Base-by-base conservation (phyloP, 352 stramenopile genomes). In the Vaucheria bursata region DNA sequence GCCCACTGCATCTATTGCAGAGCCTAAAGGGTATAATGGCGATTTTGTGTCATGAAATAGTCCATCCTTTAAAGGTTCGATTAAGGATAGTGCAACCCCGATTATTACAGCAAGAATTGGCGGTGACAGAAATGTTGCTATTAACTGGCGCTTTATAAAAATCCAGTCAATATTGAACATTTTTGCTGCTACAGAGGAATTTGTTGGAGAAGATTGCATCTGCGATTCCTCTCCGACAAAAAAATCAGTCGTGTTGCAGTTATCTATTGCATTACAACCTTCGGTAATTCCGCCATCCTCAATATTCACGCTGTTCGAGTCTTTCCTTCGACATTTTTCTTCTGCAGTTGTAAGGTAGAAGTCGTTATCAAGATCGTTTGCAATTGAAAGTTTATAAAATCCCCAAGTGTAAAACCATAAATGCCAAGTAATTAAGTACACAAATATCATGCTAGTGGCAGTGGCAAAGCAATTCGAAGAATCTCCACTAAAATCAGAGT, bases 381-480 rank as follows among this genome's bases (percentile, higher is more conserved):
- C n/a, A n/a, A n/a, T n/a, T n/a, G n/a, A n/a, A n/a, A n/a, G n/a
- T n/a, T n/a, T n/a, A n/a, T 0, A 72, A n/a, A 59, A 59, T 2
- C 1, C 39, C 0, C 18, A 1, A 1, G 7, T 7, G 1, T 12
- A 0, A 25, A 25, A 4, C 7, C 53, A 2, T 36, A 78, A 49
- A 35, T 79, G 74, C 74, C 74, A 79, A 34, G 66, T 40, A 25
- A 79, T 66, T 12, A 79, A 25, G 59, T 79, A 79, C 1, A 75
- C 72, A 25, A 79, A 79, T 1, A 79, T 75, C 74, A 79, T 79
- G 67, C 74, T 66, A 7, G 74, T 79, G 33, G 74, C 74, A 25
- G 71, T 25, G 8, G 64, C 65, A 12, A 75, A 75, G 64, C 74
- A 79, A 31, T 79, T 45, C 6, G 5, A 50, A 29, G 64, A 38